These are phyloP conservation scores for Gloeopeniophorella convolvens DNA, from an alignment of 768 basidiomycete species.

Conservation along the genomic window DNA sequence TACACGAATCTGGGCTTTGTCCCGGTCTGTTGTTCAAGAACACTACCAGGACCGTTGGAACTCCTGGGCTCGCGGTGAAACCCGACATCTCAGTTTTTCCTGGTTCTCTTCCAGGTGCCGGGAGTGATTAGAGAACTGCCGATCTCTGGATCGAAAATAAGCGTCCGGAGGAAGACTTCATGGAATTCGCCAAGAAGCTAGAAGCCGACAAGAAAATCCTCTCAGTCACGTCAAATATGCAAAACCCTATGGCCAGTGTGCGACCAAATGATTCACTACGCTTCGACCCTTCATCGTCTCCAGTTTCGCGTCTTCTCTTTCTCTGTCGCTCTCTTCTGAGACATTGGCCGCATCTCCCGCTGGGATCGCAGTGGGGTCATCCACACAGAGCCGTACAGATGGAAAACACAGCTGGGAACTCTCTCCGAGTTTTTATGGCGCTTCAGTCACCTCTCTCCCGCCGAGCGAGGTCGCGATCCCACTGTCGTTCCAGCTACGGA, in stretches of 20 bases:
- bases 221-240: too few species aligned
- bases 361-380: conserved; percentile 1
- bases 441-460: background rate
- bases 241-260: too few species aligned
- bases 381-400: background rate
- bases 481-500: background rate
- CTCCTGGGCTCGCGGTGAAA: background rate
- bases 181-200: too few species aligned
- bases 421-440: conserved; percentile 4
- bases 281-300: too few species aligned
- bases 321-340: background rate
- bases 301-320: background rate
- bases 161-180: too few species aligned
- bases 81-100: background rate
- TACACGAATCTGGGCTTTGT: background rate
- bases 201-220: too few species aligned
- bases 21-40: background rate
- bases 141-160: too few species aligned
- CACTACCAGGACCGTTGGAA: background rate
- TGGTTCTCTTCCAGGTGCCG: background rate
- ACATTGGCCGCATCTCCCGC: background rate
- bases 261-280: too few species aligned
- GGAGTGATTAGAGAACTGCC: too few species aligned
- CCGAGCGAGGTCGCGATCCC: background rate
- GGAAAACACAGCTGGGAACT: background rate